Percentiles rank a stretch among this genome's conserved stretches.
Evolutionary conservation across 164 flowering plant species (phyloP).

Genomic region (Euptelea pleiosperma): DNA sequence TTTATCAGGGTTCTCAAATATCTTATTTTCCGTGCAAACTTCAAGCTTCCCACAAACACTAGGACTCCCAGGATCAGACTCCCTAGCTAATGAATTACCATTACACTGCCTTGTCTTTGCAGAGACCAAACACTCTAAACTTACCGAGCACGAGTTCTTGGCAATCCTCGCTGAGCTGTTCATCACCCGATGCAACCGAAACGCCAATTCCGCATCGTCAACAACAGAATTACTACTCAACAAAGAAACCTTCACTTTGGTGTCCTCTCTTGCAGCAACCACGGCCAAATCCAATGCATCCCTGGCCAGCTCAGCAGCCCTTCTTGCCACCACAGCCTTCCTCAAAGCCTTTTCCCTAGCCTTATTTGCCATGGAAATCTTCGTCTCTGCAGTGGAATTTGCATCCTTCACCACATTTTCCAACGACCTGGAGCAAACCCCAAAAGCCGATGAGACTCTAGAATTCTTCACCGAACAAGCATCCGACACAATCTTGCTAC

Average conservation of each 20-base stretch:
- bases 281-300: constrained; percentile 20
- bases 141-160: constrained; percentile 20
- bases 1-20: constrained; percentile 11
- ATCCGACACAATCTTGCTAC: neutral
- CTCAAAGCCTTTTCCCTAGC: constrained; percentile 35
- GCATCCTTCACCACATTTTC: constrained; percentile 42
- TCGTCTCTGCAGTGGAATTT: constrained; percentile 25
- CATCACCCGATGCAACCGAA: constrained; percentile 45
- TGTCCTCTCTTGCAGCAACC: constrained; percentile 16
- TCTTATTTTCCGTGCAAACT: constrained; percentile 10
- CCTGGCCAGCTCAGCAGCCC: constrained; percentile 31
- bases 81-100: constrained; percentile 1
- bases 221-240: constrained; percentile 10
- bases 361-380: constrained; percentile 24
- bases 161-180: constrained; percentile 56
- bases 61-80: constrained; percentile 13
- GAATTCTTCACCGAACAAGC: constrained; percentile 4
- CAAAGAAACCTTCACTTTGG: neutral
- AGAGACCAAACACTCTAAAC: constrained; percentile 12
- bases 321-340: constrained; percentile 34
- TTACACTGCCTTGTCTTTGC: neutral
- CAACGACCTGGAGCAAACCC: constrained; percentile 6
- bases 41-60: constrained; percentile 19
- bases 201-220: constrained; percentile 47
- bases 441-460: constrained; percentile 4